Percentiles rank a stretch among this genome's conserved stretches.
Evolutionary conservation across 163 green algal genomes (phyloP).

Genomic region (Coccomyxa subellipsoidea): DNA sequence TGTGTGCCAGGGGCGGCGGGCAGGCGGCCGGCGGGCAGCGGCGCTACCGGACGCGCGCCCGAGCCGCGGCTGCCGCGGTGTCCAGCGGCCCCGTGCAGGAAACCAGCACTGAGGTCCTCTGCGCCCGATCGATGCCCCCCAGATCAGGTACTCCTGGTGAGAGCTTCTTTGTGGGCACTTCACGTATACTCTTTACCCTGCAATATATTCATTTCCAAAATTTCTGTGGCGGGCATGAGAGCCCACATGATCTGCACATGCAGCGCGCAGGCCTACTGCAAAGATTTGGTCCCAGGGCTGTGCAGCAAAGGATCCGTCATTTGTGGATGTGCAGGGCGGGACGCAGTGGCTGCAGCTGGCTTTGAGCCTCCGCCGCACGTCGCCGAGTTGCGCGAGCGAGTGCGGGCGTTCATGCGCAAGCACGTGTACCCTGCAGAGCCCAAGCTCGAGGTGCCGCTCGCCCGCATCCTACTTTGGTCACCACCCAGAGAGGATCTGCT

Average conservation of each 20-base stretch:
- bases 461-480: neutral
- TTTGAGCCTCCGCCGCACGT: conserved; percentile 24
- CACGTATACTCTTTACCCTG: too few relatives aligned
- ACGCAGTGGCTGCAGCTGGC: neutral
- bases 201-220: too few relatives aligned
- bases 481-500: neutral
- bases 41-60: neutral
- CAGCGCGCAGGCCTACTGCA: neutral
- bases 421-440: conserved; percentile 74
- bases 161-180: too few relatives aligned
- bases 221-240: too few relatives aligned
- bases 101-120: conserved; percentile 2
- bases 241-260: too few relatives aligned
- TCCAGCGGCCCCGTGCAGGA: neutral
- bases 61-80: neutral
- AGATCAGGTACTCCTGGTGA: neutral
- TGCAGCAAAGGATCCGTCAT: too few relatives aligned
- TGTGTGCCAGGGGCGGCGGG: too few relatives aligned
- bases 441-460: conserved; percentile 42
- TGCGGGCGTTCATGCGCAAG: conserved; percentile 67
- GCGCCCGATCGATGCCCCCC: neutral
- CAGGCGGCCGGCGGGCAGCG: neutral
- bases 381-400: neutral
- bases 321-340: neutral
- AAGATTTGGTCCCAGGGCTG: neutral